Evolutionary conservation across 352 stramenopile species (phyloP), one percentile per base, ranked within the genome.

Genomic region (Globisporangium megalacanthum): DNA sequence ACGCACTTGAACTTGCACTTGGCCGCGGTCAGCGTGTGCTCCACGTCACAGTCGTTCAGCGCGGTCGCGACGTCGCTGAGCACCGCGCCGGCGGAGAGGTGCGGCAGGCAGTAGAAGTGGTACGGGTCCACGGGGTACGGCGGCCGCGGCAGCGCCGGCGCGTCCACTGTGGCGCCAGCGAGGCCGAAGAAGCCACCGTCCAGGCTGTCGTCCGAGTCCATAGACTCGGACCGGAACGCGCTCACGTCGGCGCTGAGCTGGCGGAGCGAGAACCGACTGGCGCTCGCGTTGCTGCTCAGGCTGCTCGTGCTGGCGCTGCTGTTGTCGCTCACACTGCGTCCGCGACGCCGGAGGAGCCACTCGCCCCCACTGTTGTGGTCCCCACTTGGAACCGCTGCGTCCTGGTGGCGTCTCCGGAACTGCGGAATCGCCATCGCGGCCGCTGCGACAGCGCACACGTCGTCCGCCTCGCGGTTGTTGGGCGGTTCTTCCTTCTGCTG

Each of bases 1-100:
- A 93, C 73, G 59, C 83, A 92, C 54, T 91, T 91, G 61, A 93
- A 93, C 65, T 93, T 93, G 70, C 81, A 90, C 56, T 92, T 91
- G 44, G 75, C 67, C 31, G 82, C 69, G 51, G 86, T 72, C 51
- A 92, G 77, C 48, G 73, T 73, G 50, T 79, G 75, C 61, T 89
- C 81, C 54, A 93, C 81, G 22, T 85, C 75, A 52, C 69, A 82
- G 4, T 77, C 77, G 17, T 68, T 61, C 8, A 93, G 76, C 3
- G 68, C 56, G 36, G 73, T 62, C 9, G 73, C 78, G 47, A 88
- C 72, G 15, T 85, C 69, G 6, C 71, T 69, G n/a, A 74, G 48
- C 8, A 84, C 66, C 0, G 60, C 60, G 6, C 65, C 72, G 0
- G 79, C 72, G 11, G 59, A 62, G 19, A 54, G 33, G 61, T 81